Evolutionary conservation across 331 rosid species (phyloP), one percentile per base, ranked within the genome.

Genomic region (Acacia pycnantha): DNA sequence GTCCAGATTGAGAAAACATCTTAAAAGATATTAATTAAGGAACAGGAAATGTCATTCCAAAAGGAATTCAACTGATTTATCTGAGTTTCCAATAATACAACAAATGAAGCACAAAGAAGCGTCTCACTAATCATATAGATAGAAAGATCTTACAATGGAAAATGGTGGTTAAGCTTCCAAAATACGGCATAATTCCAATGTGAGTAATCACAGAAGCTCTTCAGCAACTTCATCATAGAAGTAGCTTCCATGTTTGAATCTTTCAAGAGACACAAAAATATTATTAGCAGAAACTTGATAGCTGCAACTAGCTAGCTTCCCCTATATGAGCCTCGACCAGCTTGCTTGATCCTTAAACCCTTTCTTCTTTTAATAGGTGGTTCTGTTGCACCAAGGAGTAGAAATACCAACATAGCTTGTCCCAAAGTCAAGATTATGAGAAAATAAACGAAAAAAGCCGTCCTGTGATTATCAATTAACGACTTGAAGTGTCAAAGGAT

Each of bases 241-340:
- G 81, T 78, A 81, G 87, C 82, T 77, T 85, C 99, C 98, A 93
- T 95, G 35, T 61, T 56, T 67, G 83, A 62, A 71, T 74, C 71
- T 71, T 76, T 43, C 66, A 81, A 64, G 31, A 87, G 41, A 37
- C 9, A 37, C 84, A 66, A 56, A 70, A 70, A 80, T 70, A 81
- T 37, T 41, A 82, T 67, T 62, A 77, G 78, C 19, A 81, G 77
- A 47, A 68, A 69, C 66, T 21, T 51, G 41, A 66, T 83, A 77
- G 46, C 48, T 56, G 67, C 74, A 54, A 44, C 51, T 95, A 93
- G 85, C 98, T 95, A 93, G 86, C 98, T 95, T 79, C 98, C 98
- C 75, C 96, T 77, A 64, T 95, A 95, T n/a, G 98, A 95, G 84
- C 98, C 89, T 59, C 97, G 87, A 22, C 98, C 98, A 14, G 98